A percentile compares a stretch with the other conserved stretches of the same genome.
Conservation (phyloP, 202 grass and related monocot genomes). For the Setaria italica region DNA sequence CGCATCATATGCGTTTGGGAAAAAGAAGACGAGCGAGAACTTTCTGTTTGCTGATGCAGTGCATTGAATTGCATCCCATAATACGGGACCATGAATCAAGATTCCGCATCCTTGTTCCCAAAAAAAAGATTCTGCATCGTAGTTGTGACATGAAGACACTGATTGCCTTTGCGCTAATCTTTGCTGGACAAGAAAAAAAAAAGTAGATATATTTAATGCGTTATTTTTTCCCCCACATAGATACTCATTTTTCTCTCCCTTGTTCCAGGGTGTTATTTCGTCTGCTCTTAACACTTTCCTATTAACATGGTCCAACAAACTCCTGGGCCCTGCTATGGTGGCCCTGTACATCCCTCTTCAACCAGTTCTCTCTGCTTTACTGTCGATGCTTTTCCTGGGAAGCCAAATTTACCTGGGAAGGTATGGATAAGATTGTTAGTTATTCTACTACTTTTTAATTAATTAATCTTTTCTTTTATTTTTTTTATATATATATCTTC, state of each 20-base stretch:
- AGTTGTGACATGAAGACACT: neutral
- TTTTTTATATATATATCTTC: neutral
- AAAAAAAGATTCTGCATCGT: neutral
- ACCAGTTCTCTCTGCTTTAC: conserved; percentile 67
- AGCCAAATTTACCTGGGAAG: conserved; percentile 87
- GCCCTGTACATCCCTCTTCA: conserved; percentile 87
- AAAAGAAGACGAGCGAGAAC: neutral
- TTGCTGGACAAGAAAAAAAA: neutral
- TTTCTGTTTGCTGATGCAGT: neutral
- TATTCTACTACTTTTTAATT: conserved; percentile 3
- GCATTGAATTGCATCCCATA: conserved; percentile 1
- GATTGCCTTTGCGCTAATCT: neutral
- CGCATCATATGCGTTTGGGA: neutral
- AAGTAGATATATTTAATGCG: neutral
- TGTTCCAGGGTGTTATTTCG: conserved; percentile 65
- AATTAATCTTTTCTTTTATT: neutral
- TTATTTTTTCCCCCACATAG: neutral
- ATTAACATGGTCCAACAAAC: conserved; percentile 94
- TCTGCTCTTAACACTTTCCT: conserved; percentile 75
- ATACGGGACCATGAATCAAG: neutral
- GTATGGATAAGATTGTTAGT: conserved; percentile 46
- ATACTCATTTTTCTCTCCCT: conserved; percentile 12
- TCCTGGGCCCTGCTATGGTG: conserved; percentile 83
- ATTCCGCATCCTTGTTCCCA: too few species aligned
- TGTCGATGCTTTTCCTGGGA: conserved; percentile 78